Evolutionary conservation across 106 monocot genomes (phyloP), one percentile per base, ranked within the genome.

Genomic region (Platanthera zijinensis): DNA sequence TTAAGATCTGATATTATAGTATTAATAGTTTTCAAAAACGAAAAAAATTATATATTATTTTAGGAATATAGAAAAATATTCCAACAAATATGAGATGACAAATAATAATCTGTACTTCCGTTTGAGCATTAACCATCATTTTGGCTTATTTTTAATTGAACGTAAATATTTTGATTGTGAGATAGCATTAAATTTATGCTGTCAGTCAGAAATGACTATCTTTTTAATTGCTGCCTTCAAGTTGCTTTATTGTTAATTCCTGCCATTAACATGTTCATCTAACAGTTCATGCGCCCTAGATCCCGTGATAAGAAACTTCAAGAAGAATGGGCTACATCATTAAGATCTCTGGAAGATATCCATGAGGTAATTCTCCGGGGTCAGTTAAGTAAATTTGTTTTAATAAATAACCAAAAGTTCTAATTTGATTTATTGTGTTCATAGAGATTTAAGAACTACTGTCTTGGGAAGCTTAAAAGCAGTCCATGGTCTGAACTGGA

Each of bases 401-500:
- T 8, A 56, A 69, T 71, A 22, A n/a, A 25, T 71, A 32, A 25
- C 12, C 18, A 64, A 56, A 51, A 54, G 52, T 22, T 18, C 7
- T 70, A n/a, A 6, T 46, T 48, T 17, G 7, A 17, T 10, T 32
- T 76, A 8, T 19, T 48, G 77, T 46, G 8, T 74, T 51, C 50
- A 57, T 85, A 95, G 92, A 86, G 83, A 74, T 95, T 95, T 73
- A 86, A 82, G 83, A 86, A 86, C 56, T 92, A 82, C 80, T 95
- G 89, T 81, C 78, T 88, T 17, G 95, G 95, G 5, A 86, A 90
- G 76, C 84, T 95, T 66, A 88, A 49, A 57, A 90, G 89, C 51
- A 95, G 89, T 67, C 95, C 95, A 14, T 95, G 95, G 95, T 95
- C 95, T 10, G 95, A 95, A 51, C 76, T 95, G 45, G 92, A 95